phyloP scores from a whole-genome alignment of 257 asterid species.

The Ophiorrhiza pumila region DNA sequence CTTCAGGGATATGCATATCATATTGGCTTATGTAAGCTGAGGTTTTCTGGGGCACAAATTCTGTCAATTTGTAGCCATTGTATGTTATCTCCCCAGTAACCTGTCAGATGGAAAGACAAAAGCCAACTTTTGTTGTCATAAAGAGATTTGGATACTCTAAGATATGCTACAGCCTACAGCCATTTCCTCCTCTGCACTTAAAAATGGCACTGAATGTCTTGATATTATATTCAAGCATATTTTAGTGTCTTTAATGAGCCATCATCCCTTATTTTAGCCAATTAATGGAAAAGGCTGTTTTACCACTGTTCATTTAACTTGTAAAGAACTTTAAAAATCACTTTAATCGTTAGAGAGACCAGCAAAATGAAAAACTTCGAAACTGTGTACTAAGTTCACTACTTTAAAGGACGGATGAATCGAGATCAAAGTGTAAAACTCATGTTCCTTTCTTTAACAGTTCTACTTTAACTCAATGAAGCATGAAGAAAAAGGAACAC shows the following conservation, averaged over 20 bases:
- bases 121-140: background rate
- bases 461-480: background rate
- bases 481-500: constrained; percentile 20
- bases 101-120: constrained; percentile 29
- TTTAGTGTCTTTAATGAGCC: background rate
- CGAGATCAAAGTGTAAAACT: background rate
- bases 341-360: no score
- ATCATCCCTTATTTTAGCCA: background rate
- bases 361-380: no score
- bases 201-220: no score
- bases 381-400: no score
- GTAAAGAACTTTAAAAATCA: no score
- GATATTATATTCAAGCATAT: background rate
- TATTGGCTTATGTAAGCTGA: constrained; percentile 68
- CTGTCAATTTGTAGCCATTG: constrained; percentile 57
- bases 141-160: background rate
- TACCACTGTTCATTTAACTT: background rate
- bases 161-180: background rate
- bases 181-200: no score
- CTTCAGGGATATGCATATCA: constrained; percentile 64
- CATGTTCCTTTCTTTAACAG: background rate
- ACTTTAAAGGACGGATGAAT: no score
- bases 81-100: constrained; percentile 54
- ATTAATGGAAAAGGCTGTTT: background rate
- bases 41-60: constrained; percentile 64